phyloP scores from a whole-genome alignment of 139 green algal species.

The Tetradesmus obliquus region DNA sequence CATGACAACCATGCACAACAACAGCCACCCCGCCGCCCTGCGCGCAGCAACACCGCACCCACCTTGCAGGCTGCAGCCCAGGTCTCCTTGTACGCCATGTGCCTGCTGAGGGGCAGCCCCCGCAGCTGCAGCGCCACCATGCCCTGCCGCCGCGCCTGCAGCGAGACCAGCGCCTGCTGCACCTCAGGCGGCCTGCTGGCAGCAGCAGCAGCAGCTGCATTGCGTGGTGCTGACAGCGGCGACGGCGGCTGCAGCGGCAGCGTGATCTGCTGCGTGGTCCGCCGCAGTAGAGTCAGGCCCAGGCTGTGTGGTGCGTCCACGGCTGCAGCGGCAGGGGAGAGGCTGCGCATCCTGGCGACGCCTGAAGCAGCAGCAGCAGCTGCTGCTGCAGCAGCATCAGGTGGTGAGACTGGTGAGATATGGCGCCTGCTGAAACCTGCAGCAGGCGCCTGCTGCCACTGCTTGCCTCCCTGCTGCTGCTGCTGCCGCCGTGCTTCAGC shows the following conservation, averaged over 20 bases:
- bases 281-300: not conserved
- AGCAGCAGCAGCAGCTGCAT: not conserved
- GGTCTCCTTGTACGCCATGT: not conserved
- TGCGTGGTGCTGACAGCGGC: not conserved
- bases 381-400: not conserved
- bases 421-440: not conserved
- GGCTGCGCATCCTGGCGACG: not conserved
- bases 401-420: not conserved
- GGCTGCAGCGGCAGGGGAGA: not conserved
- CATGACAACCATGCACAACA: not conserved
- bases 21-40: no score
- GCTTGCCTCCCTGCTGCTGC: not conserved
- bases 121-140: constrained; percentile 10
- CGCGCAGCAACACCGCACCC: not conserved
- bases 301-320: not conserved
- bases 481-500: not conserved
- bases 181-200: not conserved
- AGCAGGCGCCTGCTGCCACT: not conserved
- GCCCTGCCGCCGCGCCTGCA: not conserved
- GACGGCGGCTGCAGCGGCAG: not conserved
- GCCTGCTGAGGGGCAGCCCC: constrained; percentile 27
- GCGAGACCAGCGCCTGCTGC: not conserved
- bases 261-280: not conserved
- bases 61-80: not conserved
- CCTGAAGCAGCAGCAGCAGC: not conserved